phyloP scores from a whole-genome alignment of 768 basidiomycete genomes.

The Serendipita sp. region DNA sequence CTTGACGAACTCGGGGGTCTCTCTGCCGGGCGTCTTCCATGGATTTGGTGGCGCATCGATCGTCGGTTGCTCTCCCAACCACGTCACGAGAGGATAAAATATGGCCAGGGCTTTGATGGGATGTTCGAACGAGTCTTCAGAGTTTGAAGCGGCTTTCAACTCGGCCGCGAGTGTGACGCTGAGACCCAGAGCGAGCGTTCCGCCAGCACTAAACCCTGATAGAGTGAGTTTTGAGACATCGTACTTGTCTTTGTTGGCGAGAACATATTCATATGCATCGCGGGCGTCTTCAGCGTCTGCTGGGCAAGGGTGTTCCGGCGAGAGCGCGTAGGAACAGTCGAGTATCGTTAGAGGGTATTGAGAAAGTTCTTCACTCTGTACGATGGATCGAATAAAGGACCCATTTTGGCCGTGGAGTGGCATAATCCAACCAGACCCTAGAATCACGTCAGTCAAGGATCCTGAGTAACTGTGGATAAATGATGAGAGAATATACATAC shows the following conservation, averaged over 20 bases:
- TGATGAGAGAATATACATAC: neutral
- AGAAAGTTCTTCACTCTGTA: neutral
- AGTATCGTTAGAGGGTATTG: neutral
- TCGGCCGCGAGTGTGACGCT: neutral
- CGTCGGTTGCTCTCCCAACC: neutral
- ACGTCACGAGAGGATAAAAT: neutral
- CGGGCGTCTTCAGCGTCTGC: neutral
- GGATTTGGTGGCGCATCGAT: neutral
- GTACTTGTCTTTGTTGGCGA: neutral
- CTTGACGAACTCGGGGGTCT: neutral
- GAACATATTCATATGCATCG: neutral
- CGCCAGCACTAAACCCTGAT: neutral
- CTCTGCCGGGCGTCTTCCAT: neutral
- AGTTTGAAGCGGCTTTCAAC: neutral
- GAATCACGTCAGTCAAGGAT: neutral
- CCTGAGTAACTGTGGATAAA: too few relatives aligned
- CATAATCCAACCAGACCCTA: neutral
- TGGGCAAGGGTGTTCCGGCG: neutral
- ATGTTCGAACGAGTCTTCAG: neutral
- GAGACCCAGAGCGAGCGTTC: neutral
- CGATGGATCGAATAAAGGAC: neutral
- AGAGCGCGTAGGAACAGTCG: neutral
- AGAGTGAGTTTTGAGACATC: neutral
- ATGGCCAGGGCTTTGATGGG: neutral
- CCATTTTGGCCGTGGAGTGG: neutral